A percentile compares a stretch with the other conserved stretches of the same genome.
Conservation (phyloP, 2,329 filamentous ascomycete species). For the Penicillium glabrum region DNA sequence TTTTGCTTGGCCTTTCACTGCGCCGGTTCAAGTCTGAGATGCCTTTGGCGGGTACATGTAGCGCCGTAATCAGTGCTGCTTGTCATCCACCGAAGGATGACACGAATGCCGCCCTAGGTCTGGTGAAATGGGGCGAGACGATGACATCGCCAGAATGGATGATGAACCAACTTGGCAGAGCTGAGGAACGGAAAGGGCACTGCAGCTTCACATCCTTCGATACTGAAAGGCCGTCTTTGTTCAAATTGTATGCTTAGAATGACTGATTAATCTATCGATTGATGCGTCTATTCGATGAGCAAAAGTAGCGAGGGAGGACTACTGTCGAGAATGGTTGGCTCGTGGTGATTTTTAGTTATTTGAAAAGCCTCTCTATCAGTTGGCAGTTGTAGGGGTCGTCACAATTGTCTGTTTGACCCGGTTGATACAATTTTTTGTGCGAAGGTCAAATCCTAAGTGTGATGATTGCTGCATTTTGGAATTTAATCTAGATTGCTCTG, state of each 20-base stretch:
- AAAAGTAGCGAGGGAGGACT: too few relatives aligned
- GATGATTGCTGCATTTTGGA: too few relatives aligned
- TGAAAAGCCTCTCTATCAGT: too few relatives aligned
- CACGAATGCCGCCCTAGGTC: background rate
- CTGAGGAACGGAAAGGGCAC: background rate
- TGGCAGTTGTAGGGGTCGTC: too few relatives aligned
- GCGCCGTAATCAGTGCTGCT: constrained; percentile 35
- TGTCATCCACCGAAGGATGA: constrained; percentile 3
- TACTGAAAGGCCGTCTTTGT: background rate
- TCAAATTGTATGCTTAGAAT: background rate
- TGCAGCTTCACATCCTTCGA: constrained; percentile 4
- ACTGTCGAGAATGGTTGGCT: too few relatives aligned
- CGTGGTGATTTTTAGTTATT: too few relatives aligned
- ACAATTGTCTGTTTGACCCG: too few relatives aligned
- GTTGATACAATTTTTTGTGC: too few relatives aligned
- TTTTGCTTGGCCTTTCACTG: constrained; percentile 12
- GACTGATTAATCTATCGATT: too few relatives aligned
- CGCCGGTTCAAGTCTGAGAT: constrained; percentile 23
- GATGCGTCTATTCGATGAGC: too few relatives aligned
- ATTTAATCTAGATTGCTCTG: too few relatives aligned
- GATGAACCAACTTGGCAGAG: background rate
- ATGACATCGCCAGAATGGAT: background rate
- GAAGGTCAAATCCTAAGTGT: too few relatives aligned
- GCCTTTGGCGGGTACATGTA: constrained; percentile 28
- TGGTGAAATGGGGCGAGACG: constrained; percentile 3